Percentiles rank a stretch among this genome's conserved stretches.
Conservation (phyloP, 2,329 filamentous ascomycete genomes). For the Fusarium temperatum region DNA sequence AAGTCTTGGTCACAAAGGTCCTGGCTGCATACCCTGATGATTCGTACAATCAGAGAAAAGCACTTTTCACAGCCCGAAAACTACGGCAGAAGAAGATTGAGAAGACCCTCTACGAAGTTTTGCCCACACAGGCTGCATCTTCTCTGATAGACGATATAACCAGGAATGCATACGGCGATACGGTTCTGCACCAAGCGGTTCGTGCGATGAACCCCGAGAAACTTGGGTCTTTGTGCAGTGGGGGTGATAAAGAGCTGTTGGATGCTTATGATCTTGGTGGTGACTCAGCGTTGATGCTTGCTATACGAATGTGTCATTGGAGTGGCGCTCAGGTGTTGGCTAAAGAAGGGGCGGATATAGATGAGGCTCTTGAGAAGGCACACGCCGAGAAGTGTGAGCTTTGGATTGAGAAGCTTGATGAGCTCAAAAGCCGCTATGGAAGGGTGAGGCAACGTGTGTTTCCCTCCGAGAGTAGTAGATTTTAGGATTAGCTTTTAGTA, state of each 20-base stretch:
- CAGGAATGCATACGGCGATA: neutral
- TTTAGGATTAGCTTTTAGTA: neutral
- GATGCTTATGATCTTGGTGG: neutral
- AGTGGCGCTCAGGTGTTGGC: neutral
- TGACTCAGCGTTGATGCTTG: neutral
- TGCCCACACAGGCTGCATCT: fast-evolving
- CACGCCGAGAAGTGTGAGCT: fast-evolving
- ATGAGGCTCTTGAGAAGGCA: fast-evolving
- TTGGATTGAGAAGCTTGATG: neutral
- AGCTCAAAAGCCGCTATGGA: fast-evolving
- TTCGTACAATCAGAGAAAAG: neutral
- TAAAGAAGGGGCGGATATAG: neutral
- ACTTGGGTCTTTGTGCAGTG: neutral
- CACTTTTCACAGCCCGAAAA: fast-evolving
- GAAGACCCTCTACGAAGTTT: fast-evolving
- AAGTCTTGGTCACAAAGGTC: neutral
- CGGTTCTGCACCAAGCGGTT: neutral
- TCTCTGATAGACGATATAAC: neutral
- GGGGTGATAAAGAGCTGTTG: fast-evolving
- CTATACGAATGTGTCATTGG: neutral
- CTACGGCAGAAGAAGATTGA: neutral
- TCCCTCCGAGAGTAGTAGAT: fast-evolving
- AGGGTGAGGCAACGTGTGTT: fast-evolving
- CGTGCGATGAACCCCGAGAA: neutral
- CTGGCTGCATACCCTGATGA: neutral